Percentiles rank a stretch among this genome's conserved stretches.
These are phyloP conservation scores for Tulasnella sp. DNA, from an alignment of 768 basidiomycete genomes.

Conservation along the genomic window DNA sequence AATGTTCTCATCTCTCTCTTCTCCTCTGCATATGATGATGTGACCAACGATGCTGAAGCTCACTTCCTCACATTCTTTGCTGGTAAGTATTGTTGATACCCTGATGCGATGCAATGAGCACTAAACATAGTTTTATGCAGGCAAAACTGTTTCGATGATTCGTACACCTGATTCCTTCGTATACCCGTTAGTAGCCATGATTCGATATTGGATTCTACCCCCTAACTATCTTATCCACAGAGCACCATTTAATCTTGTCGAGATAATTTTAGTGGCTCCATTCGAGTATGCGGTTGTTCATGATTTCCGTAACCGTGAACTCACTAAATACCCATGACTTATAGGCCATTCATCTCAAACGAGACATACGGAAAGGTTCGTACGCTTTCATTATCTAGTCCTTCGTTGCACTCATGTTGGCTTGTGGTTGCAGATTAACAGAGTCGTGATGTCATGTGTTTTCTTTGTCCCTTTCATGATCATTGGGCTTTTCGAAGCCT, in stretches of 20 bases:
- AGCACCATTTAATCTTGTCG: conserved; percentile 85
- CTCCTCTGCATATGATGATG: conserved; percentile 82
- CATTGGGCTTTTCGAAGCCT: conserved; percentile 67
- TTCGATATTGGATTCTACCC: conserved; percentile 26
- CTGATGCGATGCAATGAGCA: no score
- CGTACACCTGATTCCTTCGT: conserved; percentile 56
- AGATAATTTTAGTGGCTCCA: conserved; percentile 66
- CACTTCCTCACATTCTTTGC: conserved; percentile 88
- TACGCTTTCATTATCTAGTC: conserved; percentile 13
- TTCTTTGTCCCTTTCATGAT: conserved; percentile 66
- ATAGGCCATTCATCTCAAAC: conserved; percentile 30
- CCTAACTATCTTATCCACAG: no score
- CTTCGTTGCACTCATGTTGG: conserved; percentile 12
- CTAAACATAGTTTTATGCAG: neutral
- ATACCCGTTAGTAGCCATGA: conserved; percentile 5
- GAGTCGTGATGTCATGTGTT: conserved; percentile 58
- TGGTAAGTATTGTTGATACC: conserved; percentile 43
- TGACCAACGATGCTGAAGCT: conserved; percentile 72
- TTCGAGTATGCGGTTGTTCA: conserved; percentile 82
- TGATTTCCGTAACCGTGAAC: no score
- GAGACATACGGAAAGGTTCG: conserved; percentile 49
- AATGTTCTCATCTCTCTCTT: conserved; percentile 95
- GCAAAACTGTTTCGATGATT: conserved; percentile 41
- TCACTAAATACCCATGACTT: no score
- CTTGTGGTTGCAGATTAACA: conserved; percentile 44